These are phyloP conservation scores for Alternaria conjuncta DNA, from an alignment of 2,329 filamentous ascomycete species.

Conservation along the genomic window DNA sequence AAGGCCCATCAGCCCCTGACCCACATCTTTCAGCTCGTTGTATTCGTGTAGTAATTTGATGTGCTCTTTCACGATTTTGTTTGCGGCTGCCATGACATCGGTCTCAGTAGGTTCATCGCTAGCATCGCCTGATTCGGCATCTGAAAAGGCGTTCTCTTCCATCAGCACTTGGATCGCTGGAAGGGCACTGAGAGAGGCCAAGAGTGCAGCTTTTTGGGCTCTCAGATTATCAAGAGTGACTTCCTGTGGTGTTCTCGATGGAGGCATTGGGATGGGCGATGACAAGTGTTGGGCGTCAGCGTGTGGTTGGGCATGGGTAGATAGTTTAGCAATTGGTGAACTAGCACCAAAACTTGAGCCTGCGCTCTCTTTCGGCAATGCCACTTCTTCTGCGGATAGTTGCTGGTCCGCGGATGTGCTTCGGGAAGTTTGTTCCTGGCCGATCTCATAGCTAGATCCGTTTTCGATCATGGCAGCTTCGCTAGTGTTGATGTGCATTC, in stretches of 20 bases:
- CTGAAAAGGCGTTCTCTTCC: constrained; percentile 34
- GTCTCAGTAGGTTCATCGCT: constrained; percentile 36
- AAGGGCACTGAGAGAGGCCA: constrained; percentile 38
- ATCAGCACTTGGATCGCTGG: constrained; percentile 45
- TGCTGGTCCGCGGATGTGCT: neutral
- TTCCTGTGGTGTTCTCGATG: constrained; percentile 51
- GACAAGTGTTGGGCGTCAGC: neutral
- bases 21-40: constrained; percentile 74
- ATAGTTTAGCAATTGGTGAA: neutral
- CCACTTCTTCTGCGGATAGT: neutral
- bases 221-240: constrained; percentile 56
- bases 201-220: constrained; percentile 49
- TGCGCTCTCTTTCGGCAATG: neutral
- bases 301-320: neutral
- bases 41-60: constrained; percentile 71
- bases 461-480: neutral
- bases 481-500: neutral
- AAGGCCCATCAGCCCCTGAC: constrained; percentile 69
- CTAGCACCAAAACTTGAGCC: neutral
- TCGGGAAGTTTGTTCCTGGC: neutral
- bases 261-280: neutral
- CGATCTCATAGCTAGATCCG: neutral
- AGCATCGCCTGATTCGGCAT: constrained; percentile 12
- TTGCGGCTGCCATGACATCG: constrained; percentile 52
- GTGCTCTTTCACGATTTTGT: constrained; percentile 65